Evolutionary conservation across 768 basidiomycete species (phyloP).

Genomic region (Pholiota microspora): DNA sequence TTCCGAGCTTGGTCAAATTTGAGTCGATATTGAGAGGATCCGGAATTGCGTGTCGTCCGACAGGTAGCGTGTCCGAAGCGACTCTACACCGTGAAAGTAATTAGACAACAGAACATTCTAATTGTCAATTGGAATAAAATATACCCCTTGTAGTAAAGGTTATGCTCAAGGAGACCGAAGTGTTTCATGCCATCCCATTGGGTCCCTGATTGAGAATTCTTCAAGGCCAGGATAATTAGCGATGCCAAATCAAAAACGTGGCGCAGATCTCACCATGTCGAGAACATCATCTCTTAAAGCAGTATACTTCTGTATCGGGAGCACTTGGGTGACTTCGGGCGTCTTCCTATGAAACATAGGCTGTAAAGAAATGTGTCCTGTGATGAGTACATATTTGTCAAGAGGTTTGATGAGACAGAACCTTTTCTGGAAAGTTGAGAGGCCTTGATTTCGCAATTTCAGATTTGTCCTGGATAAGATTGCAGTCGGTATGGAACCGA

Average conservation of each 20-base stretch:
- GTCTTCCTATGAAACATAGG: conserved; percentile 6
- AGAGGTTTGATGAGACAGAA: not conserved
- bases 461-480: too few relatives aligned
- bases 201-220: conserved; percentile 7
- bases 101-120: not conserved
- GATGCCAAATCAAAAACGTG: not conserved
- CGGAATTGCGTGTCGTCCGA: conserved; percentile 1
- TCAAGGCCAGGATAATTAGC: not conserved
- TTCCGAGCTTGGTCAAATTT: not conserved
- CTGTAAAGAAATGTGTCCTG: not conserved
- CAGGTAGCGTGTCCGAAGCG: not conserved
- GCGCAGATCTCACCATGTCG: not conserved
- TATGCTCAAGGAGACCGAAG: conserved; percentile 3
- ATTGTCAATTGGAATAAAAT: not conserved
- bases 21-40: conserved; percentile 4
- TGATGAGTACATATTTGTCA: not conserved
- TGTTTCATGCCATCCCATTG: conserved; percentile 9
- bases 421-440: conserved; percentile 7
- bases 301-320: not conserved
- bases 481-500: not conserved
- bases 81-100: too few relatives aligned
- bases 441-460: not conserved
- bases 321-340: conserved; percentile 1
- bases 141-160: conserved; percentile 5
- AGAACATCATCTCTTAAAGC: conserved; percentile 7